These are phyloP conservation scores for Urochloa ruziziensis DNA, from an alignment of 176 grass and related monocot genomes.

Conservation along the genomic window DNA sequence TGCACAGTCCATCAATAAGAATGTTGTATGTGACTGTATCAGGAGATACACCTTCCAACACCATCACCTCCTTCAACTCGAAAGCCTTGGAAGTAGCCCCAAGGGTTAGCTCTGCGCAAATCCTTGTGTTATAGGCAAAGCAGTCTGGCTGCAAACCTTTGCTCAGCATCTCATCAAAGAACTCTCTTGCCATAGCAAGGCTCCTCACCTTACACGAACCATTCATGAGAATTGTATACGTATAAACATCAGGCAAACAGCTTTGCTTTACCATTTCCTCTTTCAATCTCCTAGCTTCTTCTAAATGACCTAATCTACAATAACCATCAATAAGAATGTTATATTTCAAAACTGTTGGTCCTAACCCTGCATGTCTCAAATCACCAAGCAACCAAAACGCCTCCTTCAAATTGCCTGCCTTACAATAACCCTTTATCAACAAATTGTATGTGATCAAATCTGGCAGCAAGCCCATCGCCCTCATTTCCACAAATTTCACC, in stretches of 20 bases:
- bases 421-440: constrained; percentile 59
- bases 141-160: constrained; percentile 53
- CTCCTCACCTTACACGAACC: constrained; percentile 51
- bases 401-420: constrained; percentile 46
- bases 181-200: constrained; percentile 43
- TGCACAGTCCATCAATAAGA: constrained; percentile 64
- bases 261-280: constrained; percentile 53
- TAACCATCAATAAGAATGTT: constrained; percentile 70
- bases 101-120: constrained; percentile 39
- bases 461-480: constrained; percentile 41
- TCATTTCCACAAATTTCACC: constrained; percentile 67
- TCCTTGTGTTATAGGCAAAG: constrained; percentile 69
- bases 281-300: constrained; percentile 51
- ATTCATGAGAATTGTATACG: constrained; percentile 80
- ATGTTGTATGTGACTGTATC: constrained; percentile 64
- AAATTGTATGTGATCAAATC: constrained; percentile 58
- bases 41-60: constrained; percentile 45
- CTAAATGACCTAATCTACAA: constrained; percentile 51
- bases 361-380: constrained; percentile 43
- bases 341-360: constrained; percentile 51
- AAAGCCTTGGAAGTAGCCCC: constrained; percentile 40
- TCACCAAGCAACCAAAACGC: constrained; percentile 50
- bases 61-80: constrained; percentile 64
- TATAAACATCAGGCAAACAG: constrained; percentile 51
- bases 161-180: constrained; percentile 67